Base-by-base conservation (phyloP, 768 basidiomycete species). In the Russula foetens region DNA sequence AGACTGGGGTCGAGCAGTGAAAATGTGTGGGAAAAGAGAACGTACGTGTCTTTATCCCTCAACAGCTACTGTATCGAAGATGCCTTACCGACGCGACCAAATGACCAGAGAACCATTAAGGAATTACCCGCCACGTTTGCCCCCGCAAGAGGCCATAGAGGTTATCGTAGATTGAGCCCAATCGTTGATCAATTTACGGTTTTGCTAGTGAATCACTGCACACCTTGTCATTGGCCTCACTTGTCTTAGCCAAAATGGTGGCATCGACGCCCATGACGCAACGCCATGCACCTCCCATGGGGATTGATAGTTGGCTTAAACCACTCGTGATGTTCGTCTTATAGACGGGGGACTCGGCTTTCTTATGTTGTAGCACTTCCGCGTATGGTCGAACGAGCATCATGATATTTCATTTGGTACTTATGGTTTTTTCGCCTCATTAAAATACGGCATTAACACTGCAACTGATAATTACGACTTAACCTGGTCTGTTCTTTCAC, bases 11-110 rank as follows among this genome's bases (percentile, higher is more conserved):
- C 83, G 71, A 94, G 92, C 73, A 95, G 92, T 66, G 96, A 98
- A 74, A 92, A 95, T 70, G 84, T 99, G 2, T 99, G 96, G 96
- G 86, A 91, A 60, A 77, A 90, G 28, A 76, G 95, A 73, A 81
- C 76, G 95, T 96, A 71, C 69, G 87, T 78, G 19, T 17, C n/a
- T 38, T 51, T 11, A 11, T 39, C 33, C 38, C 29, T 35, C 19
- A n/a, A 35, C 19, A 8, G 21, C 31, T 29, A 8, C 26, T 21
- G 26, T 28, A 5, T n/a, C n/a, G n/a, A n/a, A n/a, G 12, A 28
- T 28, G 49, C 23, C 33, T 51, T 31, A 55, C 19, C 2, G 33
- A 19, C 15, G 15, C 24, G n/a, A 17, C 2, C 23, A 1, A 29
- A 24, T 48, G 39, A 43, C 48, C 62, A 85, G 84, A n/a, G 73